Evolutionary conservation across 106 monocot genomes (phyloP).

Genomic region (Allium cepa): DNA sequence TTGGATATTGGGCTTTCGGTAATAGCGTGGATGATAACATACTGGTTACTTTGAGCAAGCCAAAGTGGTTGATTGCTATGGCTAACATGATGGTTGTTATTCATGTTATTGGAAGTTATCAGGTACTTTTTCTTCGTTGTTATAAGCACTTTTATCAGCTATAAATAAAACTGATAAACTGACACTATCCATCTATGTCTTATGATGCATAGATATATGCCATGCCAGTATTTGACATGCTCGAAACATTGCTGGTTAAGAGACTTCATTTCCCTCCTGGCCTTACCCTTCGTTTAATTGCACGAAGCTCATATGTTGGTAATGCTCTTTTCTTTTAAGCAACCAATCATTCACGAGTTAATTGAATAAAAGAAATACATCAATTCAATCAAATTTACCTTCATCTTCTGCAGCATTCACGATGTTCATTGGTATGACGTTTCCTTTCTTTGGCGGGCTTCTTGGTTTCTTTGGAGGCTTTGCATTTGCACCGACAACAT

Average conservation of each 20-base stretch:
- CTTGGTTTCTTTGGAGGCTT: conserved; percentile 64
- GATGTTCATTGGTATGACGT: conserved; percentile 40
- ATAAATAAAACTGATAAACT: neutral
- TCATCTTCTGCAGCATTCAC: conserved; percentile 28
- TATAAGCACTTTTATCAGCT: neutral
- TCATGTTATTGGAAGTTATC: conserved; percentile 39
- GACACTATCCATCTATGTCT: neutral
- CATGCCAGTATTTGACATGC: conserved; percentile 49
- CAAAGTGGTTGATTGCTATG: conserved; percentile 28
- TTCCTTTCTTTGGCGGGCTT: conserved; percentile 53
- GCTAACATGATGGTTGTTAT: conserved; percentile 32
- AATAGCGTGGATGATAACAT: conserved; percentile 25
- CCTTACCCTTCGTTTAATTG: conserved; percentile 21
- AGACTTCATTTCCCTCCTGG: conserved; percentile 27
- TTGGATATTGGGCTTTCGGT: conserved; percentile 37
- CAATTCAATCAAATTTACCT: neutral
- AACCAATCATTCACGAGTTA: neutral
- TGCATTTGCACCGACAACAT: conserved; percentile 56
- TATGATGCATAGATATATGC: conserved; percentile 20
- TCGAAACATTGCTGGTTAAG: conserved; percentile 39
- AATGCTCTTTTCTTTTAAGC: neutral
- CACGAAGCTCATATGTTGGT: conserved; percentile 36
- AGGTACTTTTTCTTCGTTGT: conserved; percentile 4
- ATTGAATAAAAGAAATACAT: neutral
- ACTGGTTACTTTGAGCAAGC: conserved; percentile 19